Base-by-base conservation (phyloP, 495 filamentous ascomycete genomes). In the Lophium mytilinum region DNA sequence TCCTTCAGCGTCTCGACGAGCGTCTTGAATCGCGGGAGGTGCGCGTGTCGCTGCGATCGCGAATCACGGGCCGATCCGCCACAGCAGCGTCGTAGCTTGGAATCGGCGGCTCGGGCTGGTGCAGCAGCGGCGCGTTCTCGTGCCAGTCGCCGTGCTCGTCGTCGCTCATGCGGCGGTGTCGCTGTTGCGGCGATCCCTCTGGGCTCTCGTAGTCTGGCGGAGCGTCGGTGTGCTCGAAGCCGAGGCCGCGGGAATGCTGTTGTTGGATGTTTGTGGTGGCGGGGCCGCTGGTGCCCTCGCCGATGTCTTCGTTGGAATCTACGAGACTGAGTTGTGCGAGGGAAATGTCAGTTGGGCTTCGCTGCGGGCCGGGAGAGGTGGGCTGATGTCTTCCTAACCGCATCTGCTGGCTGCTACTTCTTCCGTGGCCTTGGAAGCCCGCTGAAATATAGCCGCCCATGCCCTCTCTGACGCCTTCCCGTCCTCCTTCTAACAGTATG, bases 291-390 rank as follows among this genome's bases (percentile, higher is more conserved):
- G 81, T 81, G 4, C 83, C 81, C 69, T 93, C 89, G n/a, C 87
- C 90, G 18, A 75, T 73, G 66, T 71, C 68, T 9, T 67, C 61
- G 47, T 87, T 76, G 2, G 86, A 82, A 46, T 83, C 80, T 30
- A 88, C 80, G 50, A 86, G 88, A 36, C 84, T 80, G 36, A 86
- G 71, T 63, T 81, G 80, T 9, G 93, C 90, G 24, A 98, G 82
- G 4, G 90, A 96, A 56, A 98, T 98, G 66, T 98, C 93, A 24
- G 92, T 96, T n/a, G 93, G 90, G 61, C 86, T 90, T 52, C 93
- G 83, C 42, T 88, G 77, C 1, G 93, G 93, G 0, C 94, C 93
- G 3, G 93, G 94, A 64, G 90, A 95, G 33, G 84, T 84, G 0
- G 92, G 87, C 30, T 68, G 69, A 24, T 64, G 54, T 57, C 83